Evolutionary conservation across 306 rosid genomes (phyloP), one percentile per base, ranked within the genome.

Genomic region (Myrica gale): DNA sequence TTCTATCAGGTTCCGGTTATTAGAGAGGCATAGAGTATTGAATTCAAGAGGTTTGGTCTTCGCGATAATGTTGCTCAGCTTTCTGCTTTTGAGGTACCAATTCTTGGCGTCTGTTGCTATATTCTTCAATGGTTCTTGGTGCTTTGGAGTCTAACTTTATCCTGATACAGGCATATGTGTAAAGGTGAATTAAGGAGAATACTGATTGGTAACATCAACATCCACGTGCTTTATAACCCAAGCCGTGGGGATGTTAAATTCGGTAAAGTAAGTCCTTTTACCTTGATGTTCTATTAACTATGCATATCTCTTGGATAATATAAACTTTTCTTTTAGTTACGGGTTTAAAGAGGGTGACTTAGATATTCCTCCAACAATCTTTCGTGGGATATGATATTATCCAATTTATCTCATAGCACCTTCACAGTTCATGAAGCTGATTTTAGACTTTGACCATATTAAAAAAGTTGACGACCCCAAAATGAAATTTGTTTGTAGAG

Each of bases 51-150:
- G 69, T 76, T 84, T 56, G 91, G 95, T 76, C 96, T 93, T 79
- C 89, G 92, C 51, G 93, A 93, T 82, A 93, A 93, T 84, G 98
- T 89, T 83, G 98, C 98, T 76, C 97, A 91, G 68, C 86, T 93
- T 61, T 82, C 78, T 12, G 93, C 91, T 82, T 89, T 93, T 80
- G 91, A 91, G 98, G 98, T 93, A 87, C 43, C 39, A 74, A 68
- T 71, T 77, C 54, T 19, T 77, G 60, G 69, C 41, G 80, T 76
- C 71, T 57, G 71, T 66, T 8, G 62, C 32, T 69, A 32, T 32
- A 32, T 32, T 32, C 37, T 32, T 39, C 4, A 9, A 37, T 68
- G 57, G n/a, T 39, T 54, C 21, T 71, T 71, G 48, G 6, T 41
- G 21, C 74, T 85, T 81, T 81, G 78, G 77, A 58, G 79, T 74